Evolutionary conservation across 495 filamentous ascomycete genomes (phyloP).

Genomic region (Penicillium coprophilum): DNA sequence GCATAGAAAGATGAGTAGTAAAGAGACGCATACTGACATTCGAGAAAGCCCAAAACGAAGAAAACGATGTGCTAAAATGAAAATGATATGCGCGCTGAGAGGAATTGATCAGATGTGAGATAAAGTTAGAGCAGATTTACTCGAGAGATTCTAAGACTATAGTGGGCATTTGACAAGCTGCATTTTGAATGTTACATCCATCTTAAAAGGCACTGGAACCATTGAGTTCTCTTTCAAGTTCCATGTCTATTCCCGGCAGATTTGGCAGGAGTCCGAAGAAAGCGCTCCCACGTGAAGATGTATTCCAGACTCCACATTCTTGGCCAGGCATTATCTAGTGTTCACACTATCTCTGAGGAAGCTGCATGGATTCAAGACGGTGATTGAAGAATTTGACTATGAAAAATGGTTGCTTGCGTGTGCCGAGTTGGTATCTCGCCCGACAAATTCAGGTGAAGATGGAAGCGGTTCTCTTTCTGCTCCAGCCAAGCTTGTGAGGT

Average conservation of each 20-base stretch:
- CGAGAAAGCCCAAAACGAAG: too few species aligned
- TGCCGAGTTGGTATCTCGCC: too few species aligned
- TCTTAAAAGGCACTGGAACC: conserved; percentile 1
- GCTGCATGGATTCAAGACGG: background rate
- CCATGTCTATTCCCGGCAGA: conserved; percentile 12
- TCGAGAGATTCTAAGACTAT: background rate
- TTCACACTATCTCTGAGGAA: background rate
- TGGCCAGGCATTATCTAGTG: background rate
- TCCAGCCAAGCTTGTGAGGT: background rate
- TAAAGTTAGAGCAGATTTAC: background rate
- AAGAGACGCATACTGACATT: conserved; percentile 5
- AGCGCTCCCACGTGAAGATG: conserved; percentile 2
- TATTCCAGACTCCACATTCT: background rate
- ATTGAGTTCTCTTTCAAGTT: background rate
- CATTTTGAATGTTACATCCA: conserved; percentile 9
- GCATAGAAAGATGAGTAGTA: conserved; percentile 5
- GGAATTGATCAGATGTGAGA: background rate
- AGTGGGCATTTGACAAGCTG: background rate
- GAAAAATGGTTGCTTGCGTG: background rate
- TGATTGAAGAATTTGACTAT: background rate
- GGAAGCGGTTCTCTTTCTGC: background rate
- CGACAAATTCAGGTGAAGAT: too few species aligned
- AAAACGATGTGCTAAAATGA: background rate
- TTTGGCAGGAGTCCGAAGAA: background rate
- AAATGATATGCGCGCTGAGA: background rate